Evolutionary conservation across 164 flowering plant genomes (phyloP).

Genomic region (Stephania cephalantha): DNA sequence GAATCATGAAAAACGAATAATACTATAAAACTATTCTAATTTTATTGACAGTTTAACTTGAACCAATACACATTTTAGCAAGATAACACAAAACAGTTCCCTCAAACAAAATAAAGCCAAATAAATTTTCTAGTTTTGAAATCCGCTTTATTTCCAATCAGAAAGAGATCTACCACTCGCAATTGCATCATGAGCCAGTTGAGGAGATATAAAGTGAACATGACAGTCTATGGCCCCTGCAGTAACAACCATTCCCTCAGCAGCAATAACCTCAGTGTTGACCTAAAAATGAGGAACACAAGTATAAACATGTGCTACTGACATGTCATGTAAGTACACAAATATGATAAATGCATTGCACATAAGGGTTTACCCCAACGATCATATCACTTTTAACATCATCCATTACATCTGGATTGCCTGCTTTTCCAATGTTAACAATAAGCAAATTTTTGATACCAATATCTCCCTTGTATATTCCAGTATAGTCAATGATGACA

Average conservation of each 20-base stretch:
- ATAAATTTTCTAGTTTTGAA: neutral
- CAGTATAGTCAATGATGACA: slow-evolving; percentile 75
- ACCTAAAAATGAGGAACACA: slow-evolving; percentile 37
- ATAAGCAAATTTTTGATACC: slow-evolving; percentile 75
- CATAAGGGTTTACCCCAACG: slow-evolving; percentile 62
- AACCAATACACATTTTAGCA: too few species aligned
- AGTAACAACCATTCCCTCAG: slow-evolving; percentile 86
- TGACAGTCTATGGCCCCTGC: slow-evolving; percentile 99
- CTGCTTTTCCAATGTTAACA: slow-evolving; percentile 71
- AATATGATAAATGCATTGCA: neutral
- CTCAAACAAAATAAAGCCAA: neutral
- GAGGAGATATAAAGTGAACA: slow-evolving; percentile 97
- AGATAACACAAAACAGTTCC: too few species aligned
- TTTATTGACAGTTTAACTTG: too few species aligned
- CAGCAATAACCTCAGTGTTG: slow-evolving; percentile 90
- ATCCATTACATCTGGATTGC: slow-evolving; percentile 89
- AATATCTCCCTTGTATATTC: slow-evolving; percentile 92
- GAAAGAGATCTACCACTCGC: slow-evolving; percentile 66
- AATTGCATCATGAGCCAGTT: slow-evolving; percentile 73
- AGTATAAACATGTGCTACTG: neutral
- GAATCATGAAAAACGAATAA: too few species aligned
- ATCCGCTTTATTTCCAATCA: neutral
- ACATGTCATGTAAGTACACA: neutral
- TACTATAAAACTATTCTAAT: too few species aligned
- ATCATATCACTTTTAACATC: slow-evolving; percentile 50